Evolutionary conservation across 768 basidiomycete species (phyloP).

Genomic region (Suillus subalutaceus): DNA sequence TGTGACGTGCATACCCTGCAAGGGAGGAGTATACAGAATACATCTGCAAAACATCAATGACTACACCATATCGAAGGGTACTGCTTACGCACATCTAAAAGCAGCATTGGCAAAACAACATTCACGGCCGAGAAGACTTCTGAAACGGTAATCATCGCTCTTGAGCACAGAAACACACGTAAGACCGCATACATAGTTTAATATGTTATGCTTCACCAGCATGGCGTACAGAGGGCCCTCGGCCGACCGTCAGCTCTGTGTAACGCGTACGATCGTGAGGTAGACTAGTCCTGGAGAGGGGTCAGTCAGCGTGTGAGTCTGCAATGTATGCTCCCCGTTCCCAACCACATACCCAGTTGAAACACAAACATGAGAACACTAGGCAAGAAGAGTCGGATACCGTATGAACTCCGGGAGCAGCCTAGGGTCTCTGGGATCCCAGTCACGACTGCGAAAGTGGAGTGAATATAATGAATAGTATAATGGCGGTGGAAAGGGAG

Average conservation of each 20-base stretch:
- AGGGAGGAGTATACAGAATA: too few relatives aligned
- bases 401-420: neutral
- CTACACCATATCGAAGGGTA: too few relatives aligned
- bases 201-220: neutral
- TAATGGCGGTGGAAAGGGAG: neutral
- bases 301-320: neutral
- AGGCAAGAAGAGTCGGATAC: neutral
- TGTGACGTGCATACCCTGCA: too few relatives aligned
- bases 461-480: neutral
- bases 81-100: too few relatives aligned
- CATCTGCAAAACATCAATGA: too few relatives aligned
- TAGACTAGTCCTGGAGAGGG: neutral
- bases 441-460: neutral
- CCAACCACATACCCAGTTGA: neutral
- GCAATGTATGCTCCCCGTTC: neutral
- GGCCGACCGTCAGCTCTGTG: neutral
- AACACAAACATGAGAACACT: neutral
- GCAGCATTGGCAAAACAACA: too few relatives aligned
- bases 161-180: neutral
- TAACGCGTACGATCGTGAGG: neutral
- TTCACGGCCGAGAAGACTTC: neutral
- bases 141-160: too few relatives aligned
- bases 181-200: neutral
- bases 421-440: neutral
- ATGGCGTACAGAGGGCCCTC: neutral